Conservation (phyloP, 176 grass and related monocot genomes). For the Avena sativa region DNA sequence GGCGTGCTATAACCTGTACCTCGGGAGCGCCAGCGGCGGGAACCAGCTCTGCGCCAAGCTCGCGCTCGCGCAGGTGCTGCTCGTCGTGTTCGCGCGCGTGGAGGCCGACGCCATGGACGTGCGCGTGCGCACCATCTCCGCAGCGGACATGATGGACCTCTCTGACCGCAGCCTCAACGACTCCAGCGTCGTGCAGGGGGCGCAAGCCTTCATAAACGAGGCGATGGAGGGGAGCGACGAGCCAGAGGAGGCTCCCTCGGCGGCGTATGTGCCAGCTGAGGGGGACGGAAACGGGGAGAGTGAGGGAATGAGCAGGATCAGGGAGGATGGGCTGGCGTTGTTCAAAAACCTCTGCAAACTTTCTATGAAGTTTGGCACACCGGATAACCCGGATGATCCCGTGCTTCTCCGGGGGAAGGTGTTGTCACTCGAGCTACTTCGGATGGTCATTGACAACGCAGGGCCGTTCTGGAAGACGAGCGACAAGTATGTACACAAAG, state of each 20-base stretch:
- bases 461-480: conserved; percentile 81
- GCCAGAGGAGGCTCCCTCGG: conserved; percentile 19
- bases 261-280: conserved; percentile 21
- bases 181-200: conserved; percentile 78
- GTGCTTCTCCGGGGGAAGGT: conserved; percentile 89
- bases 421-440: conserved; percentile 87
- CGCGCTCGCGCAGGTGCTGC: conserved; percentile 88
- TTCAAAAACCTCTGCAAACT: conserved; percentile 96
- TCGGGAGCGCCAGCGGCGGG: conserved; percentile 73
- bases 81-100: conserved; percentile 67
- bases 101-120: conserved; percentile 66
- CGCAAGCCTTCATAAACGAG: conserved; percentile 89
- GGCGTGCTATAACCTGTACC: conserved; percentile 93
- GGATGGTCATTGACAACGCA: conserved; percentile 79
- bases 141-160: conserved; percentile 94
- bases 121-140: conserved; percentile 70
- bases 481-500: conserved; percentile 57
- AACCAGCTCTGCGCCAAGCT: conserved; percentile 96
- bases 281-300: conserved; percentile 23
- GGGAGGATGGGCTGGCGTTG: conserved; percentile 79
- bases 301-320: conserved; percentile 62
- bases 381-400: conserved; percentile 73
- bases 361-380: conserved; percentile 86
- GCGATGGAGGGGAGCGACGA: conserved; percentile 75
- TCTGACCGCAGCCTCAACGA: conserved; percentile 95